A percentile compares a stretch with the other conserved stretches of the same genome.
These are phyloP conservation scores for Salvia rosmarinus DNA, from an alignment of 257 asterid genomes.

Conservation along the genomic window DNA sequence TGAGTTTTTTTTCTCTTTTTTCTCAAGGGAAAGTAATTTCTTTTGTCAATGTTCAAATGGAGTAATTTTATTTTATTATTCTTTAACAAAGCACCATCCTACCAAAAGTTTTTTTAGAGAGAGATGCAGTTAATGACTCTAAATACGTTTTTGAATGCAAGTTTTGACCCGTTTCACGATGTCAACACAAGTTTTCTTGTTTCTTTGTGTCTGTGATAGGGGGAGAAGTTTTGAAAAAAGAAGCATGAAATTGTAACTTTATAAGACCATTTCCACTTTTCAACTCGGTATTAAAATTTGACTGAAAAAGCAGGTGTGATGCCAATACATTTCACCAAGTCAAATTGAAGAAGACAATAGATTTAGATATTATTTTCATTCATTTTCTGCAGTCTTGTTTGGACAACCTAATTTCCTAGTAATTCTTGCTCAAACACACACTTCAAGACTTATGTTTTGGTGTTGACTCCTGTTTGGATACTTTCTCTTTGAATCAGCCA, in stretches of 20 bases:
- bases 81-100: no score
- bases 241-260: neutral
- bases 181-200: no score
- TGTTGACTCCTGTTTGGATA: slow-evolving; percentile 31
- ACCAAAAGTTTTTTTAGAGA: no score
- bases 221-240: neutral
- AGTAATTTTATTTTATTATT: no score
- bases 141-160: no score
- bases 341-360: slow-evolving; percentile 26
- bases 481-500: slow-evolving; percentile 39
- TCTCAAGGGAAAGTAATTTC: no score
- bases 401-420: slow-evolving; percentile 20
- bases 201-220: neutral
- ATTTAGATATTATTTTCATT: slow-evolving; percentile 27
- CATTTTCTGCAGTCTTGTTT: slow-evolving; percentile 22
- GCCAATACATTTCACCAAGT: slow-evolving; percentile 22
- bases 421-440: slow-evolving; percentile 17
- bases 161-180: no score
- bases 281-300: slow-evolving; percentile 21
- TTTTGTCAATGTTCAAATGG: no score
- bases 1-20: no score
- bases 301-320: slow-evolving; percentile 1
- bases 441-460: slow-evolving; percentile 29
- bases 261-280: slow-evolving; percentile 32
- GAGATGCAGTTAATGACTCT: no score